These are phyloP conservation scores for Corymbia calophylla DNA, from an alignment of 441 rosid species.

Conservation along the genomic window DNA sequence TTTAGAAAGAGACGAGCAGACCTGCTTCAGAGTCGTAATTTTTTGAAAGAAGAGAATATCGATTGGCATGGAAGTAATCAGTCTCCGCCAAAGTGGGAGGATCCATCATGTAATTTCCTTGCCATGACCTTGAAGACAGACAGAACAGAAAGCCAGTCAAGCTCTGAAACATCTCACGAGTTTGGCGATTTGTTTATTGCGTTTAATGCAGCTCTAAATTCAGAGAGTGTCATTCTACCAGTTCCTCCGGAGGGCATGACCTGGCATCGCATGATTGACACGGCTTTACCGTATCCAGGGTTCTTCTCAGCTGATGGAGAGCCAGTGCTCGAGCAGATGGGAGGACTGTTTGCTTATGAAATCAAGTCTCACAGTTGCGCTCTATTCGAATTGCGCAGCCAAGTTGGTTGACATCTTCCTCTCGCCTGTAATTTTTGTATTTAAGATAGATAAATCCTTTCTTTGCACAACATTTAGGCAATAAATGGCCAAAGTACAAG, in stretches of 20 bases:
- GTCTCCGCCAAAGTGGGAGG: conserved; percentile 76
- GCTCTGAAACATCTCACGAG: conserved; percentile 19
- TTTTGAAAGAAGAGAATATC: conserved; percentile 62
- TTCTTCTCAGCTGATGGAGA: conserved; percentile 59
- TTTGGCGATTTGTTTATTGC: conserved; percentile 57
- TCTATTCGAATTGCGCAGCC: conserved; percentile 56
- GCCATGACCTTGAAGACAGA: conserved; percentile 64
- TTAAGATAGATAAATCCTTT: not conserved
- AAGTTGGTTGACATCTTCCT: conserved; percentile 15
- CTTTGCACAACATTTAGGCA: not conserved
- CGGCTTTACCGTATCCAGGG: conserved; percentile 75
- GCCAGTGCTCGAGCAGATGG: conserved; percentile 39
- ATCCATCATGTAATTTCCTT: conserved; percentile 55
- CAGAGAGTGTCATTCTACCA: conserved; percentile 49
- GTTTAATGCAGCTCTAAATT: conserved; percentile 46
- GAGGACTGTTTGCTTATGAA: conserved; percentile 41
- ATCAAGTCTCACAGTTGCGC: conserved; percentile 80
- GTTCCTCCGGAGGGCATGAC: conserved; percentile 40
- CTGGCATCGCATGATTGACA: conserved; percentile 69
- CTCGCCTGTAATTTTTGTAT: not conserved
- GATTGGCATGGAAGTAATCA: conserved; percentile 67
- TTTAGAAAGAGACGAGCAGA: conserved; percentile 58
- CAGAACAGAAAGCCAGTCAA: conserved; percentile 15
- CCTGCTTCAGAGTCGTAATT: conserved; percentile 54
- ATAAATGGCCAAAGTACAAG: not conserved